These are phyloP conservation scores for Ceratocystis cacaofunesta DNA, from an alignment of 2,329 filamentous ascomycete species.

Conservation along the genomic window DNA sequence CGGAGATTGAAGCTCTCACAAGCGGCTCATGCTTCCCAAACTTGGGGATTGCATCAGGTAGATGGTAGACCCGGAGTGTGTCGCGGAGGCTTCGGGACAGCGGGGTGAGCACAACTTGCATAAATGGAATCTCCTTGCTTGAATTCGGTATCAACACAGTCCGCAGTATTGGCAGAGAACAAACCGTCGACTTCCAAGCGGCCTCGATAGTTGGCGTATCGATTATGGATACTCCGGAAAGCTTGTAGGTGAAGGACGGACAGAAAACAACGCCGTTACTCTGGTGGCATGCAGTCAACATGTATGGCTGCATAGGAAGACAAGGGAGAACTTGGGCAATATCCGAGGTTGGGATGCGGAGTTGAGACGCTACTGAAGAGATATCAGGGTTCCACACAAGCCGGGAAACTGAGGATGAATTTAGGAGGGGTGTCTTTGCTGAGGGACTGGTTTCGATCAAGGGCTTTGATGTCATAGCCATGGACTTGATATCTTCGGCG, in stretches of 20 bases:
- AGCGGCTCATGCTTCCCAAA: slow-evolving; percentile 3
- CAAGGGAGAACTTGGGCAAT: slow-evolving; percentile 50
- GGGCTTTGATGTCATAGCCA: slow-evolving; percentile 10
- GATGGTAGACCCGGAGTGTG: not conserved
- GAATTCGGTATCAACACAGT: slow-evolving; percentile 47
- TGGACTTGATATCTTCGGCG: slow-evolving; percentile 46
- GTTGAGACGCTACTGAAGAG: not conserved
- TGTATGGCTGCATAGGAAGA: slow-evolving; percentile 64
- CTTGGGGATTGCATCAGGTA: not conserved
- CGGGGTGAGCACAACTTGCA: slow-evolving; percentile 45
- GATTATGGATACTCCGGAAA: slow-evolving; percentile 28
- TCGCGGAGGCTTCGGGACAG: not conserved
- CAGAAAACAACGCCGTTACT: slow-evolving; percentile 55
- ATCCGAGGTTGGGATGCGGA: slow-evolving; percentile 27
- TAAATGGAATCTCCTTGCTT: slow-evolving; percentile 33
- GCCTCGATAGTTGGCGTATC: slow-evolving; percentile 37
- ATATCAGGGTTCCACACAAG: not conserved
- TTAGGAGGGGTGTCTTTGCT: not conserved
- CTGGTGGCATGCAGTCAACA: slow-evolving; percentile 63
- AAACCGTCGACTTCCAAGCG: slow-evolving; percentile 48
- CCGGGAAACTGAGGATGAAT: not conserved
- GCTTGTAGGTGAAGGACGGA: slow-evolving; percentile 50
- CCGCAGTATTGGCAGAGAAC: slow-evolving; percentile 48
- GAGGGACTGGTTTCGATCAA: not conserved
- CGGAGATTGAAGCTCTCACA: slow-evolving; percentile 11